Evolutionary conservation across 495 filamentous ascomycete genomes (phyloP).

Genomic region (Usnea hakonensis): DNA sequence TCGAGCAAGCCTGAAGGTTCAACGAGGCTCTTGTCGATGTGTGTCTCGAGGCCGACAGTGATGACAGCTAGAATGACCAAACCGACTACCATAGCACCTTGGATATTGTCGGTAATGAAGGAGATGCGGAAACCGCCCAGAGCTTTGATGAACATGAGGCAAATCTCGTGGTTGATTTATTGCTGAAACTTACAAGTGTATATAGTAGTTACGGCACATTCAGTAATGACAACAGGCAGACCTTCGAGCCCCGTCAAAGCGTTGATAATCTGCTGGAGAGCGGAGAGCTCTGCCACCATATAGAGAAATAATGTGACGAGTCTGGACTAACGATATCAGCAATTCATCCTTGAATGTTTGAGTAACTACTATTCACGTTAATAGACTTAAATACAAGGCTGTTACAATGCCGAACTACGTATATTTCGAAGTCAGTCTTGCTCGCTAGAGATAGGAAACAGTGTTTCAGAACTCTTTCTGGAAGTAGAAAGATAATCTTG

Average conservation of each 20-base stretch:
- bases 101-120: constrained; percentile 70
- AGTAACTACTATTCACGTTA: constrained; percentile 41
- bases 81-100: constrained; percentile 62
- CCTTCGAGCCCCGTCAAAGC: constrained; percentile 64
- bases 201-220: constrained; percentile 63
- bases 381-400: constrained; percentile 58
- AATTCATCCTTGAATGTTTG: background rate
- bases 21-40: constrained; percentile 59
- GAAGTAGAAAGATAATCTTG: background rate
- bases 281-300: constrained; percentile 72
- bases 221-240: constrained; percentile 63
- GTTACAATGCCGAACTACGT: constrained; percentile 45
- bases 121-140: constrained; percentile 70
- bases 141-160: constrained; percentile 34
- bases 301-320: constrained; percentile 71
- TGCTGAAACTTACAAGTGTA: constrained; percentile 56
- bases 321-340: constrained; percentile 21
- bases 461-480: background rate
- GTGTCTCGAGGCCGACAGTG: constrained; percentile 60
- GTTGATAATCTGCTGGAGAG: constrained; percentile 63
- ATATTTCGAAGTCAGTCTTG: background rate
- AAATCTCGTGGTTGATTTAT: background rate
- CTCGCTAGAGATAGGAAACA: background rate
- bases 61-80: constrained; percentile 64
- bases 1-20: constrained; percentile 52